Evolutionary conservation across 2,329 filamentous ascomycete species (phyloP).

Genomic region (Bipolaris bicolor): DNA sequence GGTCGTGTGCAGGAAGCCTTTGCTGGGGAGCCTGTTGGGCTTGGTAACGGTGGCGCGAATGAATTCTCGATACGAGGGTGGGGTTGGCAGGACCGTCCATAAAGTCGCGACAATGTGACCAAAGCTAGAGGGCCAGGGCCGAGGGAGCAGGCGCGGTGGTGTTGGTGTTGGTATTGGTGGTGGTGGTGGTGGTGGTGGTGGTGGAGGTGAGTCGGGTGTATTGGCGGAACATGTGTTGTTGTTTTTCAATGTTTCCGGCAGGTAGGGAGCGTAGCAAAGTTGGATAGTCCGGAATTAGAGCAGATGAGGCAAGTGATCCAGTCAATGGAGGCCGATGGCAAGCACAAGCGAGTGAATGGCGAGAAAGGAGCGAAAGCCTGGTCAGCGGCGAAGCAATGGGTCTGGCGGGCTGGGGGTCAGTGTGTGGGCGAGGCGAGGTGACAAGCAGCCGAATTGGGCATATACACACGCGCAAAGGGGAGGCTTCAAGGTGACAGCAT

Average conservation of each 20-base stretch:
- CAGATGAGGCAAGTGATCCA: constrained; percentile 34
- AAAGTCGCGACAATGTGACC: constrained; percentile 10
- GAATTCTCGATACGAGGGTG: constrained; percentile 33
- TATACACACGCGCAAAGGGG: constrained; percentile 36
- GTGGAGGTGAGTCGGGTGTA: constrained; percentile 21
- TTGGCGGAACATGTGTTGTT: constrained; percentile 36
- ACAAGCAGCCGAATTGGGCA: not conserved
- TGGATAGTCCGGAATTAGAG: constrained; percentile 16
- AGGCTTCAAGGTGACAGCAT: constrained; percentile 43
- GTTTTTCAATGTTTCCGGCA: not conserved
- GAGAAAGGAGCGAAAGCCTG: constrained; percentile 53
- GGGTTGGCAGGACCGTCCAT: constrained; percentile 40
- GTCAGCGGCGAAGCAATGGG: constrained; percentile 43
- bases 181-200: constrained; percentile 27
- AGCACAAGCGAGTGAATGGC: constrained; percentile 37
- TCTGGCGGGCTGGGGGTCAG: constrained; percentile 35
- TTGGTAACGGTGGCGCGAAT: constrained; percentile 33
- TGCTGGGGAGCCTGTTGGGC: constrained; percentile 19
- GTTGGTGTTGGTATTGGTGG: constrained; percentile 25
- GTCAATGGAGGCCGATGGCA: constrained; percentile 43
- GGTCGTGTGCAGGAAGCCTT: constrained; percentile 6
- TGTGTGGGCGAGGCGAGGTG: constrained; percentile 21
- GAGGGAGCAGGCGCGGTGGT: constrained; percentile 29
- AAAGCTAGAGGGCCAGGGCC: not conserved
- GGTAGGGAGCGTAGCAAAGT: constrained; percentile 29